Evolutionary conservation across 2,329 filamentous ascomycete species (phyloP), one percentile per base, ranked within the genome.

Genomic region (Dichotomopilus funicola): DNA sequence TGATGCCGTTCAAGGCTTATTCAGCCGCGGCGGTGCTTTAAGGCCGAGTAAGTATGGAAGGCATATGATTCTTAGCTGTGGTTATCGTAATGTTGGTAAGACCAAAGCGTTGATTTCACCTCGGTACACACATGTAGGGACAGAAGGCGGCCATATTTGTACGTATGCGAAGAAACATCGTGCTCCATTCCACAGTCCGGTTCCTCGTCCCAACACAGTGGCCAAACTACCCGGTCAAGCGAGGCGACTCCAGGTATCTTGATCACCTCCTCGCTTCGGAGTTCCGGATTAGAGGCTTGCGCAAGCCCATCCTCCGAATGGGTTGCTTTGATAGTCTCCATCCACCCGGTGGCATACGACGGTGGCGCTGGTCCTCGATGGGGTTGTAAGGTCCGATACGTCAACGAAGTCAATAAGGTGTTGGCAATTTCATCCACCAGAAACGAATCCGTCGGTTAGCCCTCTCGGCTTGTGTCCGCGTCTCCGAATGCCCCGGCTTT

Each of bases 141-240:
- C 38, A 1, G n/a, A 7, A 11, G 33, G 34, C 12, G 5, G n/a
- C 57, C 49, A 35, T 43, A 54, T 46, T 43, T 48, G 61, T 59
- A 62, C 64, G 62, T 64, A 64, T 60, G 59, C 59, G 19, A 58
- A 53, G 51, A 43, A 35, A 47, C 45, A 38, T 50, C 45, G 11
- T 31, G 19, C 10, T 36, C 42, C 34, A 48, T 3, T 38, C 19
- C 37, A 8, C 41, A 31, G 31, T 4, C 9, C 9, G 53, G 50
- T 11, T 35, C 19, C 34, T 37, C 37, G 47, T 36, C 6, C 19
- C 19, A 48, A 11, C 35, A 10, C 31, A 37, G 48, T 44, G 31
- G 31, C 46, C 42, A 49, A 42, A 51, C 19, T 13, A 7, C 27
- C 19, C 19, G 19, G 19, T 27, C 19, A 12, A 38, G 11, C 27